Base-by-base conservation (phyloP, 2,329 filamentous ascomycete genomes). In the Colletotrichum filicis region DNA sequence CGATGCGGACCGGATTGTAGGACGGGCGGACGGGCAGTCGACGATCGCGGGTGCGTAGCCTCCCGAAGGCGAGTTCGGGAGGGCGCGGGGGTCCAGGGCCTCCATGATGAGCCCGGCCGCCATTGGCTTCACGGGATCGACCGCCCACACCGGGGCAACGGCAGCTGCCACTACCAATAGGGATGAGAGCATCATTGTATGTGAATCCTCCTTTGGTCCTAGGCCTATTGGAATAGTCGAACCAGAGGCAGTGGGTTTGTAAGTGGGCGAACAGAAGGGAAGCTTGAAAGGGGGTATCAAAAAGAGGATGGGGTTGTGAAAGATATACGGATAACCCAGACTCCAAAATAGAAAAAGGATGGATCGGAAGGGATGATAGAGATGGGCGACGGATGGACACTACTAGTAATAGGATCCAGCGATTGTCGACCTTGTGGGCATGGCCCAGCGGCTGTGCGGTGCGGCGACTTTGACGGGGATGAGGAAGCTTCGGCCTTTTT, bases 11-110 rank as follows among this genome's bases (percentile, higher is more conserved):
- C 95, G 91, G 67, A 97, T 90, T 1, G 85, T 87, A 1, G 95
- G 95, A 57, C 90, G 88, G n/a, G 85, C 85, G 7, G 86, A 83
- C 4, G 95, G 95, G 78, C 95, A 98, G 74, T 88, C 81, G 55
- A 94, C 92, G 6, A 83, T 80, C 42, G 87, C 83, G 0, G 95
- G 95, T 1, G 91, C 89, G 81, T 98, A 98, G 74, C 91, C 90
- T 78, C 93, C 86, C 28, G 80, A 82, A 0, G 83, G 83, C 4
- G 79, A 78, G 75, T 85, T 78, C 24, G 83, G 80, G 5, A 83
- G 78, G 16, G 82, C 83, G 14, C 83, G 79, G 57, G 76, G 62
- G 37, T 75, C 71, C 57, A 76, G 35, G 30, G 69, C 61, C 24
- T 60, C 56, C 32, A 68, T 49, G 32, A 52, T 16, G 35, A 70